Conservation (phyloP, 75 land plant species). For the Ceratopteris richardii region DNA sequence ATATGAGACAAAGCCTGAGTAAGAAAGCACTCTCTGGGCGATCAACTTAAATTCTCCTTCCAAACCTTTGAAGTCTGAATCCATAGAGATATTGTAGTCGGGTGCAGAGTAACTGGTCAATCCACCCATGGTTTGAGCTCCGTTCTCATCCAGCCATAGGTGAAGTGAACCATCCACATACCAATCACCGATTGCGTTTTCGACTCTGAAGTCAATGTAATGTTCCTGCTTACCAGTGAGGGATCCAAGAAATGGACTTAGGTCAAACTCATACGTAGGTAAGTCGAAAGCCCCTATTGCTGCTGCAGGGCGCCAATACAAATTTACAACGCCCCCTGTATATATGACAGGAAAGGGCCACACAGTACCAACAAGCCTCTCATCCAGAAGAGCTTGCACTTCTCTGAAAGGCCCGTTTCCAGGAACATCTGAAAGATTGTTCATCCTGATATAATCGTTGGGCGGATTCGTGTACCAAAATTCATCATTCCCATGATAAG, state of each 20-base stretch:
- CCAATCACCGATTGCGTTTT: slow-evolving; percentile 26
- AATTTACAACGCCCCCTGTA: slow-evolving; percentile 45
- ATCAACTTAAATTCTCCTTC: slow-evolving; percentile 24
- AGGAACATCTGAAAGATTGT: slow-evolving; percentile 27
- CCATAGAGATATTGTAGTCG: background rate
- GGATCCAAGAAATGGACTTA: slow-evolving; percentile 40
- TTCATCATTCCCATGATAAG: slow-evolving; percentile 42
- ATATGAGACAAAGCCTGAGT: slow-evolving; percentile 35
- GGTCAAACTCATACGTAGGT: slow-evolving; percentile 41
- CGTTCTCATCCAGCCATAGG: slow-evolving; percentile 34
- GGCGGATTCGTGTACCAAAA: slow-evolving; percentile 56
- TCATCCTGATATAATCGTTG: slow-evolving; percentile 27
- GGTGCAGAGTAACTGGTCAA: slow-evolving; percentile 16
- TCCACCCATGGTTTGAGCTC: slow-evolving; percentile 8
- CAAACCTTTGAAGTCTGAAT: slow-evolving; percentile 9
- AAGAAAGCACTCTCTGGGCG: slow-evolving; percentile 15
- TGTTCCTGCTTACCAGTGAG: slow-evolving; percentile 33
- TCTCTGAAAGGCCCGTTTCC: slow-evolving; percentile 51
- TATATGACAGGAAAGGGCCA: slow-evolving; percentile 48
- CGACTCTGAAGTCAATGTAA: slow-evolving; percentile 16
- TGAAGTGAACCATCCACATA: slow-evolving; percentile 36
- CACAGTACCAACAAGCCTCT: slow-evolving; percentile 29
- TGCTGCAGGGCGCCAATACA: slow-evolving; percentile 37
- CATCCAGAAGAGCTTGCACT: slow-evolving; percentile 37
- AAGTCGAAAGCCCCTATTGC: slow-evolving; percentile 51